phyloP scores from a whole-genome alignment of 73 alveolate species.

The Breviolum minutum region DNA sequence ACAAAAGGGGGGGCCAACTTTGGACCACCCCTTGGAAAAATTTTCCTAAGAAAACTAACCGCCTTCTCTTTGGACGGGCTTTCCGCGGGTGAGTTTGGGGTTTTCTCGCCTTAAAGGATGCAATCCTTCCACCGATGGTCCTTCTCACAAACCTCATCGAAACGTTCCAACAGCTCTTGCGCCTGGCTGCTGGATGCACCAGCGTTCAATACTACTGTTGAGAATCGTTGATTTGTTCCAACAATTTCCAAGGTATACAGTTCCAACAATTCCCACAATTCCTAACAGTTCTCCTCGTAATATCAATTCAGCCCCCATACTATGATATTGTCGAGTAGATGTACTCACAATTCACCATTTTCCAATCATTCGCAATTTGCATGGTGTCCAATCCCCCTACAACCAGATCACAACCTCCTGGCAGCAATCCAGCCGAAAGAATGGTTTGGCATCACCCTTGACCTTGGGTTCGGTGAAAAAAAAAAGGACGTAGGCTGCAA shows the following conservation, averaged over 20 bases:
- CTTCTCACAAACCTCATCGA: constrained; percentile 21
- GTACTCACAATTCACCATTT: no score
- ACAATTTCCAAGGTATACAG: no score
- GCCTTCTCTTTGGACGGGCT: neutral
- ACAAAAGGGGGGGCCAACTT: neutral
- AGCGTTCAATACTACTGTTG: no score
- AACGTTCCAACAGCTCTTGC: constrained; percentile 32
- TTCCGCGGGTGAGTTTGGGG: no score
- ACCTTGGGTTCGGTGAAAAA: neutral
- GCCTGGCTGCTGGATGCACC: neutral
- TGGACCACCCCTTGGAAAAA: neutral
- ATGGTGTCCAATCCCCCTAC: no score
- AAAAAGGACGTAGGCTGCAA: neutral
- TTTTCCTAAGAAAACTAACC: no score
- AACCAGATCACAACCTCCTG: neutral
- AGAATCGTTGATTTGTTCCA: no score
- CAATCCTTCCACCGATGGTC: constrained; percentile 89
- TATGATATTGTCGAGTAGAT: no score
- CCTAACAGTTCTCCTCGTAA: no score
- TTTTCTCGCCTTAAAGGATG: constrained; percentile 23
- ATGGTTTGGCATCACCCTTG: neutral
- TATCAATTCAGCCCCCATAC: no score
- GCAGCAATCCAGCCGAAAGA: neutral
- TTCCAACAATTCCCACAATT: no score
- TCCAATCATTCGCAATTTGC: no score